Evolutionary conservation across 148 eudicot species (phyloP), one percentile per base, ranked within the genome.

Genomic region (Fagopyrum esculentum): DNA sequence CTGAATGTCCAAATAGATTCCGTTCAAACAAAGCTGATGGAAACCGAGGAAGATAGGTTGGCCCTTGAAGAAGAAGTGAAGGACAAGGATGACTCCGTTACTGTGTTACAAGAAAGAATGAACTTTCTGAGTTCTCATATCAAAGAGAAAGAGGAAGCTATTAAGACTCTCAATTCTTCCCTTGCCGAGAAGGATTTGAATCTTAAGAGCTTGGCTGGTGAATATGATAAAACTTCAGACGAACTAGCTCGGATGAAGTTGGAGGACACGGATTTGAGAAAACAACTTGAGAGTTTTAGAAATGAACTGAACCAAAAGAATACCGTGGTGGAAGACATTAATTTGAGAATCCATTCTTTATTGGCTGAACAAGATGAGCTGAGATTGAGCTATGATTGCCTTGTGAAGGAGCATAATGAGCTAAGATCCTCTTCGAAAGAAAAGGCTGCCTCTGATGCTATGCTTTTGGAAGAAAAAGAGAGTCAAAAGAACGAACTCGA

Each of bases 21-120:
- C 79, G 90, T 93, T 48, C 78, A 78, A 74, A 73, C 15, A 19
- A 69, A 83, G 74, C 82, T 91, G 54, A 54, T 55, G 6, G 70
- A 76, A 81, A 83, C 91, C 52, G 77, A 16, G 47, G 80, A 82
- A 79, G 83, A 82, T 50, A 88, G 87, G 72, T 55, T 54, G 75
- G 79, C 80, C 75, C 83, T 93, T 10, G 89, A 88, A 84, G 86
- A 79, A 75, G 77, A 77, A 77, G 77, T 93, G 78, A 85, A 87
- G 75, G 89, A 89, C 84, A 91, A 91, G 84, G 76, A 87, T 71
- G 77, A 80, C 50, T 77, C 80, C 10, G 76, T 89, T 76, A 80
- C 83, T 45, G 78, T 77, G 70, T 72, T 94, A 85, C 82, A 88
- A 82, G 96, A 86, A 76, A 85, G 77, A 72, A 76, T 88, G 29